These are phyloP conservation scores for Keithomyces neogunnii DNA, from an alignment of 2,329 filamentous ascomycete species.

Conservation along the genomic window DNA sequence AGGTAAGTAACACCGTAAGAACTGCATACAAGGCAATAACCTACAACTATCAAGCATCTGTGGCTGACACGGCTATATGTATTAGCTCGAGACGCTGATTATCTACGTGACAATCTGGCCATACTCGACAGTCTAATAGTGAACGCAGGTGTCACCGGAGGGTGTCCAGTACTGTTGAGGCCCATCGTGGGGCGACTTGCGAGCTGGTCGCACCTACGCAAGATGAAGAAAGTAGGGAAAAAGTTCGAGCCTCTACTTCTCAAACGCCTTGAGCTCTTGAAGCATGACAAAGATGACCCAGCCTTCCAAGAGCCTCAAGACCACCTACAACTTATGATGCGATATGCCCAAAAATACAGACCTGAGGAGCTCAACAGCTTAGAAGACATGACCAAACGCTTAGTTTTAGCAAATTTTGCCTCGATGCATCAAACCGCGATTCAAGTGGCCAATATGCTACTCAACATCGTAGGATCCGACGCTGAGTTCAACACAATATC, in stretches of 20 bases:
- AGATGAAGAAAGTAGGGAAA: too few species aligned
- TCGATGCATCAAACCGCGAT: conserved; percentile 32
- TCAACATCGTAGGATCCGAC: conserved; percentile 27
- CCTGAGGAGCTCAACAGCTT: conserved; percentile 24
- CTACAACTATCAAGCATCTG: background rate
- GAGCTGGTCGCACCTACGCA: too few species aligned
- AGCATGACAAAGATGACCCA: conserved; percentile 8
- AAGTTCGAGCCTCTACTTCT: conserved; percentile 1
- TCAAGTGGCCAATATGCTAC: conserved; percentile 29
- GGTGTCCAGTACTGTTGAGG: too few species aligned
- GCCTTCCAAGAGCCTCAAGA: conserved; percentile 24
- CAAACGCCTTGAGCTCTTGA: too few species aligned
- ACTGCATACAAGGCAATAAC: background rate
- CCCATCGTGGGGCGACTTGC: too few species aligned
- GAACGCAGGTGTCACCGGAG: too few species aligned
- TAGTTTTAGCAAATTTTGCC: conserved; percentile 26
- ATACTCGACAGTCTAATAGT: too few species aligned
- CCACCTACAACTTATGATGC: conserved; percentile 32
- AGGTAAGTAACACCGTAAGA: conserved; percentile 15
- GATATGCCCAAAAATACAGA: conserved; percentile 21
- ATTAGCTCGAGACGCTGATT: conserved; percentile 20
- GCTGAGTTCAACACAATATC: conserved; percentile 27
- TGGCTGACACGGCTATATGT: conserved; percentile 20
- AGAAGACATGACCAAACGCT: conserved; percentile 20
- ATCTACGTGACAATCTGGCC: too few species aligned